A percentile compares a stretch with the other conserved stretches of the same genome.
phyloP scores from a whole-genome alignment of 768 basidiomycete genomes.

The Suillus placidus region DNA sequence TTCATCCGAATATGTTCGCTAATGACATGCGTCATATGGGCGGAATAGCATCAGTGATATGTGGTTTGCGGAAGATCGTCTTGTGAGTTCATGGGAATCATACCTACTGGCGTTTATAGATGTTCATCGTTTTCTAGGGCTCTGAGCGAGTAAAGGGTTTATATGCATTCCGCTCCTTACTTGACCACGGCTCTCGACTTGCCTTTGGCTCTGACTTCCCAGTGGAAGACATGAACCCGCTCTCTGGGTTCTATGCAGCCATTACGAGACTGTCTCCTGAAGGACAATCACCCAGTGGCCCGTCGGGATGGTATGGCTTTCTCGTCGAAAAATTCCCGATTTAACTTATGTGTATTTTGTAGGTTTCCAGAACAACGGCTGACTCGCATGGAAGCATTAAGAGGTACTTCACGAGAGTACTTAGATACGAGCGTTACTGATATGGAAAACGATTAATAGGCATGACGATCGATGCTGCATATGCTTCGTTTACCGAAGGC shows the following conservation, averaged over 20 bases:
- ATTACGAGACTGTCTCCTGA: conserved; percentile 70
- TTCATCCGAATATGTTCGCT: background rate
- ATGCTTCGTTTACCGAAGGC: conserved; percentile 80
- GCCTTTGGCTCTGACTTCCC: conserved; percentile 90
- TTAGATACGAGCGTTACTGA: background rate
- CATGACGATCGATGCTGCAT: conserved; percentile 87
- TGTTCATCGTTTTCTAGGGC: conserved; percentile 49
- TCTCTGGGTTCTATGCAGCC: conserved; percentile 87
- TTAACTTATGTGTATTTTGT: background rate
- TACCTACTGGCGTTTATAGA: background rate
- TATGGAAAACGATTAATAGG: conserved; percentile 43
- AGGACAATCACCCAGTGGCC: conserved; percentile 81
- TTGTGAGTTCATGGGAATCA: conserved; percentile 48
- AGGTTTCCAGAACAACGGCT: conserved; percentile 87
- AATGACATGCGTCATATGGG: conserved; percentile 2
- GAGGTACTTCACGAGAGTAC: conserved; percentile 45
- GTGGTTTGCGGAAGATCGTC: conserved; percentile 84
- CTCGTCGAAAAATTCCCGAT: background rate
- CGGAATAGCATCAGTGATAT: conserved; percentile 72
- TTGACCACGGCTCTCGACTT: conserved; percentile 66
- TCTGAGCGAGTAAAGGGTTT: conserved; percentile 81
- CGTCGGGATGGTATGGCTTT: conserved; percentile 70
- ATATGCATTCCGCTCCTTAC: conserved; percentile 82
- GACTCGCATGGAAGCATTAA: conserved; percentile 74
- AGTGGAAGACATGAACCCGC: conserved; percentile 84